phyloP scores from a whole-genome alignment of 192 early-diverging fungal genomes.

The Podila minutissima region DNA sequence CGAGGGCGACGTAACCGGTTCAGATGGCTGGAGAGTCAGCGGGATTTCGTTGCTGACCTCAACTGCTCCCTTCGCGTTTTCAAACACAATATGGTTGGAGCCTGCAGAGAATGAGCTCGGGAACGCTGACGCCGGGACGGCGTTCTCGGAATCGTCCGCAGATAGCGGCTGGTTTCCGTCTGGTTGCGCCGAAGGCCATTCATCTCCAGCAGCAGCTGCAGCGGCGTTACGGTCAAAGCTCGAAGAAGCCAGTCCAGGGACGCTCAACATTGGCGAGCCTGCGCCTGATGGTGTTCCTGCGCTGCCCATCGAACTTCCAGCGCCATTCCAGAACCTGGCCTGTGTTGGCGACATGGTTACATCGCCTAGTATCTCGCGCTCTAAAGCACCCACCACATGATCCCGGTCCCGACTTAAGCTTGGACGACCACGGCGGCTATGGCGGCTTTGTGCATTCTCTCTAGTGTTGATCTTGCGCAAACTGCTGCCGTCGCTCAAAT shows the following conservation, averaged over 20 bases:
- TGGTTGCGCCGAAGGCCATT: background rate
- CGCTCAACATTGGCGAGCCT: background rate
- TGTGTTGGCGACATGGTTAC: too few species aligned
- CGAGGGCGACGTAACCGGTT: background rate
- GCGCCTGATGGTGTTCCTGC: background rate
- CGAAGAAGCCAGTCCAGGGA: conserved; percentile 7
- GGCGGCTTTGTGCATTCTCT: background rate
- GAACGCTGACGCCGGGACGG: too few species aligned
- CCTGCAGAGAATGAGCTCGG: too few species aligned
- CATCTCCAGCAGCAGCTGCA: conserved; percentile 21
- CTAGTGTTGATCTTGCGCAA: background rate
- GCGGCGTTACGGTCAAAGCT: conserved; percentile 35
- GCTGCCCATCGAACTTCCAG: background rate
- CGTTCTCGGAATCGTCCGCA: too few species aligned
- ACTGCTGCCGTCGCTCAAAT: conserved; percentile 10
- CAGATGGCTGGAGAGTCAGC: background rate
- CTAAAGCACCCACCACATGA: background rate
- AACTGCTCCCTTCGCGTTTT: too few species aligned
- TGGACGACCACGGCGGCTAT: background rate
- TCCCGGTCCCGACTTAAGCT: background rate
- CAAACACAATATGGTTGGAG: too few species aligned
- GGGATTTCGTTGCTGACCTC: background rate
- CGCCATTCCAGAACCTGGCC: too few species aligned
- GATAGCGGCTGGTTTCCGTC: too few species aligned
- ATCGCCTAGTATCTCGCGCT: background rate